Evolutionary conservation across 192 early-diverging fungal species (phyloP).

Genomic region (Allomyces macrogynus): DNA sequence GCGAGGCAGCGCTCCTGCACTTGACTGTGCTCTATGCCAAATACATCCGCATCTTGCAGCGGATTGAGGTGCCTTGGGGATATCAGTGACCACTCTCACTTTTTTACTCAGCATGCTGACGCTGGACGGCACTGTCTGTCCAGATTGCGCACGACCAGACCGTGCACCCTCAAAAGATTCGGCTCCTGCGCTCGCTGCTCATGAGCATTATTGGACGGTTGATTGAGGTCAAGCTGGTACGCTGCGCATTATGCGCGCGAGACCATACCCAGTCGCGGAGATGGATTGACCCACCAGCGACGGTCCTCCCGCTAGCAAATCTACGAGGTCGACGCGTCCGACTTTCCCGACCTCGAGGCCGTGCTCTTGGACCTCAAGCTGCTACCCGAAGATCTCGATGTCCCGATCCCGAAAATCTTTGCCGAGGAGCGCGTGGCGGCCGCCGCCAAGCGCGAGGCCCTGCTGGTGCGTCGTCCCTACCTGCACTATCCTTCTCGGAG

Average conservation of each 20-base stretch:
- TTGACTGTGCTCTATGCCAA: constrained; percentile 29
- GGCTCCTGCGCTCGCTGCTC: constrained; percentile 25
- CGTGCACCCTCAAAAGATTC: constrained; percentile 38
- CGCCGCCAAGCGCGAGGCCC: constrained; percentile 7
- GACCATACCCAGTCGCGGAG: no score
- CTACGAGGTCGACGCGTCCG: constrained; percentile 28
- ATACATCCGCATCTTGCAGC: constrained; percentile 27
- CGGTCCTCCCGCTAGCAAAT: constrained; percentile 19
- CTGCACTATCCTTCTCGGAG: no score
- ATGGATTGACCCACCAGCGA: no score
- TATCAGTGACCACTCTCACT: no score
- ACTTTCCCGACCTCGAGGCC: constrained; percentile 26
- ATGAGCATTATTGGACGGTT: constrained; percentile 26
- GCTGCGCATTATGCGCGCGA: no score
- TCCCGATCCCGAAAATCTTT: constrained; percentile 28
- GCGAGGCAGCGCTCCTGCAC: constrained; percentile 28
- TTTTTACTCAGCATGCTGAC: constrained; percentile 2
- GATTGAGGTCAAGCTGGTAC: constrained; percentile 15
- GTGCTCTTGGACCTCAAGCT: constrained; percentile 35
- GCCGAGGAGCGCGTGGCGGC: constrained; percentile 23
- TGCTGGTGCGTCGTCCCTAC: constrained; percentile 9
- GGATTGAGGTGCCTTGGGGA: no score
- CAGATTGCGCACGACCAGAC: constrained; percentile 34
- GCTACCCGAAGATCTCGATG: constrained; percentile 22
- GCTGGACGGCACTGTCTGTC: constrained; percentile 9